Conservation (phyloP, 352 stramenopile species). For the Phytopythium aichiense region DNA sequence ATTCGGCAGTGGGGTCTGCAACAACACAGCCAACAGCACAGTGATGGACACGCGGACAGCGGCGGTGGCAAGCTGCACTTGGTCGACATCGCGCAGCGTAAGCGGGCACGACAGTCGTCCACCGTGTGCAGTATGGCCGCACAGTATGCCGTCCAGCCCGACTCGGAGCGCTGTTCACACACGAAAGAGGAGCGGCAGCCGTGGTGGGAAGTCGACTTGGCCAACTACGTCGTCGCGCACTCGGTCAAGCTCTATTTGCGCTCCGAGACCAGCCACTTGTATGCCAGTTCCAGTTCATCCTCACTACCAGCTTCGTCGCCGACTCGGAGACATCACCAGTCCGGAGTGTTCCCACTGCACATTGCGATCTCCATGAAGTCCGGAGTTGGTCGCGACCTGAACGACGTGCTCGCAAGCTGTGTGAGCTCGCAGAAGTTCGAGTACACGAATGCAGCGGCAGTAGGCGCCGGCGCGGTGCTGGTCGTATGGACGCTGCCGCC, state of each 20-base stretch:
- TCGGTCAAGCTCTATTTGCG: slow-evolving; percentile 43
- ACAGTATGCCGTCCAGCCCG: slow-evolving; percentile 26
- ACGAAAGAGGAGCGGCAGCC: slow-evolving; percentile 49
- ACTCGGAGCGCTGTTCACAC: slow-evolving; percentile 26
- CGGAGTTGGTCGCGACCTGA: slow-evolving; percentile 46
- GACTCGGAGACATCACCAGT: slow-evolving; percentile 5
- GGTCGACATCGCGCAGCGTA: slow-evolving; percentile 32
- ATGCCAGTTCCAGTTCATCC: slow-evolving; percentile 10
- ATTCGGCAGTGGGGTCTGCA: slow-evolving; percentile 13
- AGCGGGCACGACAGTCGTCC: slow-evolving; percentile 43
- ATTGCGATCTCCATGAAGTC: slow-evolving; percentile 65
- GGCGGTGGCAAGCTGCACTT: slow-evolving; percentile 13
- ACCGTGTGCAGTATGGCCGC: slow-evolving; percentile 35
- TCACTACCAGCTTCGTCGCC: slow-evolving; percentile 1
- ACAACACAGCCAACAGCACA: slow-evolving; percentile 10
- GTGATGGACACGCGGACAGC: background rate
- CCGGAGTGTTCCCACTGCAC: slow-evolving; percentile 44
- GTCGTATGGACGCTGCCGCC: slow-evolving; percentile 46
- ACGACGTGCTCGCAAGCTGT: slow-evolving; percentile 49
- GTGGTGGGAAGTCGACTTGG: slow-evolving; percentile 55
- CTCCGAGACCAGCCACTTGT: slow-evolving; percentile 31
- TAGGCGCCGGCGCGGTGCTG: background rate
- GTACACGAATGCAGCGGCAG: slow-evolving; percentile 18
- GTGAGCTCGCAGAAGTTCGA: slow-evolving; percentile 34
- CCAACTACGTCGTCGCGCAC: slow-evolving; percentile 45